Evolutionary conservation across 2,329 filamentous ascomycete genomes (phyloP), one percentile per base, ranked within the genome.

Genomic region (Basipetospora chlamydospora): DNA sequence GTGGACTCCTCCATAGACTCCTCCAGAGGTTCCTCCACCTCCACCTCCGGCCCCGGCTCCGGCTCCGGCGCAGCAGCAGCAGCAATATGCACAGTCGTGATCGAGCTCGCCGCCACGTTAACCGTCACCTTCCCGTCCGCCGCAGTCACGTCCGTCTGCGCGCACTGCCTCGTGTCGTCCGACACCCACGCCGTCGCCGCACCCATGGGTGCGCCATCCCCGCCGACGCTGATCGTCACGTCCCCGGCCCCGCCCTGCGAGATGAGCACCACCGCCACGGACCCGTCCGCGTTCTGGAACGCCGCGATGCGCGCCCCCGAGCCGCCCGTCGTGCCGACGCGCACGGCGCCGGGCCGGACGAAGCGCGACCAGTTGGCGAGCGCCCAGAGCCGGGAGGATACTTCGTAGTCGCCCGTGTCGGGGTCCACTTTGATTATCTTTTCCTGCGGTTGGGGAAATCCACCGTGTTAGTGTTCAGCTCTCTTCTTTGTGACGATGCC

Each of bases 341-440:
- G 46, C 6, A 52, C 37, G 12, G 57, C 56, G 0, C 57, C 57
- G 2, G 57, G 58, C 1, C 56, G 51, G 16, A 60, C 54, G 40
- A 54, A 54, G 13, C 58, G 52, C 17, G 44, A 47, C 53, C 54
- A 60, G 46, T 55, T 57, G 28, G 57, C 57, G 41, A 61, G 56
- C n/a, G 58, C 57, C 58, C 57, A 61, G 17, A 59, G 48, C 5
- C 53, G 47, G 38, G 49, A 47, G 6, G 54, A 48, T 5, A 40
- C 39, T 28, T 37, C 34, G 55, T 50, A 16, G 43, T 54, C 48
- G 47, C 51, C 52, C 36, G 49, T 52, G 41, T 50, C 49, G 39
- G 51, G 49, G 41, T 51, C 49, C 6, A 53, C 50, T 28, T 43
- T 43, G 45, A 52, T 51, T 25, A 53, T 39, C 45, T 52, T 51